phyloP scores from a whole-genome alignment of 164 flowering plant genomes.

The Chimonanthus praecox region DNA sequence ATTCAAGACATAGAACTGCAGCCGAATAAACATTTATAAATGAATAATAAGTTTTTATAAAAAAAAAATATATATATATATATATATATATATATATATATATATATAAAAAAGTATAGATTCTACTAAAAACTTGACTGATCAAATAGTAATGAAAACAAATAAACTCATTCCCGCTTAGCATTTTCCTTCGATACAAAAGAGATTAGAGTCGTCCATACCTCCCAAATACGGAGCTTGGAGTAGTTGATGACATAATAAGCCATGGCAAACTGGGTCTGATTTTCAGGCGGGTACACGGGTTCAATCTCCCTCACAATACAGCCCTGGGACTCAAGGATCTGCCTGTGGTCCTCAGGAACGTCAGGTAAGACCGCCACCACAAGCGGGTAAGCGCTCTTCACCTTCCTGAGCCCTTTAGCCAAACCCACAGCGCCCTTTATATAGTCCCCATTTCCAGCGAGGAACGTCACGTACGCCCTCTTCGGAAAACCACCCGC shows the following conservation, averaged over 20 bases:
- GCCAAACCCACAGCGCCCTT: slow-evolving; percentile 21
- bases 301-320: slow-evolving; percentile 61
- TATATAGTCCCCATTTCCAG: slow-evolving; percentile 21
- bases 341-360: slow-evolving; percentile 17
- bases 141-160: no score
- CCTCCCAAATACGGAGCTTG: slow-evolving; percentile 83
- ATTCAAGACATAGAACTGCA: no score
- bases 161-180: no score
- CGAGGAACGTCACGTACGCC: slow-evolving; percentile 20
- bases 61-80: no score
- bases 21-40: no score
- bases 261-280: slow-evolving; percentile 64
- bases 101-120: no score
- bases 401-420: slow-evolving; percentile 20
- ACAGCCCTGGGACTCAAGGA: slow-evolving; percentile 43
- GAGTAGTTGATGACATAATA: slow-evolving; percentile 79
- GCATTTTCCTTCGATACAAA: no score
- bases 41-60: no score
- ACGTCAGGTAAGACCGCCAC: slow-evolving; percentile 24
- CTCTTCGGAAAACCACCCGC: slow-evolving; percentile 6
- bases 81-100: no score
- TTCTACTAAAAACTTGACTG: no score
- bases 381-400: slow-evolving; percentile 13
- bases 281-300: slow-evolving; percentile 52
- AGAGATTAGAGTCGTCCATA: slow-evolving; percentile 10